A percentile compares a stretch with the other conserved stretches of the same genome.
These are phyloP conservation scores for Carex kokanica DNA, from an alignment of 176 grass and related monocot genomes.

Conservation along the genomic window DNA sequence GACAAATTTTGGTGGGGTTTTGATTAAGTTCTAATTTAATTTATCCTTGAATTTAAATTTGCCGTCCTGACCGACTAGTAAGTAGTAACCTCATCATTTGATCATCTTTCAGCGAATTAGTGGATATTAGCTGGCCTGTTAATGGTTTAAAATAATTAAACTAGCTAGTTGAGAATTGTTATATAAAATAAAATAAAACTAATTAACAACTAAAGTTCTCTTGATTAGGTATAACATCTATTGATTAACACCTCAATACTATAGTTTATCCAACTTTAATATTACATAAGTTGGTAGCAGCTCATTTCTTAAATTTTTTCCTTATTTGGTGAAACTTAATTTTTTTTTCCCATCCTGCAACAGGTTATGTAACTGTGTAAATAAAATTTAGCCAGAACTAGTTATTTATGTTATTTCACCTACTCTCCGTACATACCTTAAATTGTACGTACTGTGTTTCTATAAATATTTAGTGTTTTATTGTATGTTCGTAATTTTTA, in stretches of 20 bases:
- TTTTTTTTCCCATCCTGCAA: background rate
- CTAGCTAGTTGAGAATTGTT: background rate
- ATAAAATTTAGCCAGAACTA: background rate
- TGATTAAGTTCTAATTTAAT: constrained; percentile 25
- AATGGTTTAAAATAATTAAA: background rate
- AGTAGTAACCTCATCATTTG: constrained; percentile 50
- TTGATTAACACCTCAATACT: background rate
- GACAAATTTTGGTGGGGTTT: constrained; percentile 32
- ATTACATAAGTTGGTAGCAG: background rate
- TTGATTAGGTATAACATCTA: background rate
- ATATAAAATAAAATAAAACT: background rate
- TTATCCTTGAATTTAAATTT: constrained; percentile 36
- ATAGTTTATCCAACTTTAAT: background rate
- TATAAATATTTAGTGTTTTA: too few relatives aligned
- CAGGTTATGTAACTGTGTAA: background rate
- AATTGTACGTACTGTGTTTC: too few relatives aligned
- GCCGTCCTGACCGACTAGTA: constrained; percentile 64
- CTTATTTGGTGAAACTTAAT: background rate
- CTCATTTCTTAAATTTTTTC: background rate
- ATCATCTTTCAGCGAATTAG: constrained; percentile 29
- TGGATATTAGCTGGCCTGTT: constrained; percentile 2
- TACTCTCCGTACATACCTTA: too few relatives aligned
- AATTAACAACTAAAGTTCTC: background rate
- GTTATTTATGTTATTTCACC: background rate
- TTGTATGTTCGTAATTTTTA: too few relatives aligned